Conservation (phyloP, 2,329 filamentous ascomycete genomes). For the Camptophora hylomeconis region DNA sequence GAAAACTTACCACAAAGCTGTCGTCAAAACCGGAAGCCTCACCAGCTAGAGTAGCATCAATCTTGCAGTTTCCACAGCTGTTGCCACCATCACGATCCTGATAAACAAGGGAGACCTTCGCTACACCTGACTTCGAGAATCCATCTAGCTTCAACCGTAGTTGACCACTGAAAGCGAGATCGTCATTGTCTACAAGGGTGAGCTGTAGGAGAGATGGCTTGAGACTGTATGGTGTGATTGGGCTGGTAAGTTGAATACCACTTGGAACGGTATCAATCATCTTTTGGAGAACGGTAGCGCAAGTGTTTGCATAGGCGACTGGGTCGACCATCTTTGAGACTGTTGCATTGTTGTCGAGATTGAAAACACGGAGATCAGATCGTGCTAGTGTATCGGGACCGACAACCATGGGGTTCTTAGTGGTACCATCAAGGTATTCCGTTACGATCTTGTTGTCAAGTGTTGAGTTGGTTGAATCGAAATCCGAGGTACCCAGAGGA, state of each 20-base stretch:
- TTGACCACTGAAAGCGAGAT: too few relatives aligned
- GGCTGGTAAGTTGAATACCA: conserved; percentile 9
- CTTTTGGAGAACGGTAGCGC: conserved; percentile 7
- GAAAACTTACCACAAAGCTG: conserved; percentile 40
- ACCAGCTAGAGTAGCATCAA: conserved; percentile 35
- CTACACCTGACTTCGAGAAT: too few relatives aligned
- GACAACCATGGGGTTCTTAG: conserved; percentile 15
- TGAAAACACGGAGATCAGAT: conserved; percentile 23
- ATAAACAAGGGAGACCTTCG: too few relatives aligned
- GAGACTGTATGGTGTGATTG: conserved; percentile 8
- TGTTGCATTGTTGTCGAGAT: conserved; percentile 20
- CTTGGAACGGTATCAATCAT: conserved; percentile 16
- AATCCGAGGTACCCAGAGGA: conserved; percentile 15
- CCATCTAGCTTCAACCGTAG: too few relatives aligned
- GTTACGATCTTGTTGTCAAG: conserved; percentile 21
- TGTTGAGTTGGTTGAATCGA: conserved; percentile 17
- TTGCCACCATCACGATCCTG: conserved; percentile 40
- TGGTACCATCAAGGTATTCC: conserved; percentile 21
- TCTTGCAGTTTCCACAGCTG: conserved; percentile 36
- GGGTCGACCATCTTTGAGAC: conserved; percentile 18
- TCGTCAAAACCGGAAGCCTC: conserved; percentile 46
- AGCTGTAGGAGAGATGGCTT: conserved; percentile 12
- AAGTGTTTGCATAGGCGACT: conserved; percentile 5
- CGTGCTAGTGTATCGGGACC: conserved; percentile 12
- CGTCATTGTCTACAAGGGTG: too few relatives aligned